Evolutionary conservation across 129 eudicot species (phyloP), one percentile per base, ranked within the genome.

Genomic region (Sambucus nigra): DNA sequence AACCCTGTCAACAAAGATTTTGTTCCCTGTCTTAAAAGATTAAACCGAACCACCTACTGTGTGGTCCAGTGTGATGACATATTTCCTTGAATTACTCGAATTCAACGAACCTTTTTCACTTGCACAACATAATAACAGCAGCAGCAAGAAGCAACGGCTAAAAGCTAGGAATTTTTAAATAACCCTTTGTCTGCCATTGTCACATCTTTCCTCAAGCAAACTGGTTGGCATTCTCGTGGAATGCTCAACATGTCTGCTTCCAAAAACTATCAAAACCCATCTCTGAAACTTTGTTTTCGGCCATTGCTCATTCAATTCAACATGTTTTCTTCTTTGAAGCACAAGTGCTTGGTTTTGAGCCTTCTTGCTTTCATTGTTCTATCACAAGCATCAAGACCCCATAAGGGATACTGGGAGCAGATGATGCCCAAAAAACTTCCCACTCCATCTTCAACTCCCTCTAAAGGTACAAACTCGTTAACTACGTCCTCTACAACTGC

Each of bases 381-480:
- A 4, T 80, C 88, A 11, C 93, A 85, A 47, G 82, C 83, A 49
- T 68, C 95, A 25, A 73, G 85, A 67, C 58, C 74, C 58, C 88
- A 93, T 3, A 81, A 72, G 68, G 74, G 59, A 4, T 52, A 15
- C 48, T 85, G 80, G 79, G 88, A 79, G 28, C 98, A 91, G 63
- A 85, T 91, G 98, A 38, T 91, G 68, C 98, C 98, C 2, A 91
- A 91, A 71, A 91, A 75, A 76, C 70, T 85, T 23, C 95, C 95
- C 0, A 48, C 72, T 2, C 95, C 76, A 1, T 69, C 79, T 28
- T 91, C 95, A 0, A 81, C 98, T 64, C 98, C 98, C 0, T 91
- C 98, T 0, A 76, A 68, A 64, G 89, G 98, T 21, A 76, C 98
- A 9, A 85, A 91, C 64, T 68, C 83, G 41, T 76, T 71, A 5